A percentile compares a stretch with the other conserved stretches of the same genome.
Evolutionary conservation across 1,139 yeast genomes (phyloP).

Genomic region (Yamadazyma taylorii): DNA sequence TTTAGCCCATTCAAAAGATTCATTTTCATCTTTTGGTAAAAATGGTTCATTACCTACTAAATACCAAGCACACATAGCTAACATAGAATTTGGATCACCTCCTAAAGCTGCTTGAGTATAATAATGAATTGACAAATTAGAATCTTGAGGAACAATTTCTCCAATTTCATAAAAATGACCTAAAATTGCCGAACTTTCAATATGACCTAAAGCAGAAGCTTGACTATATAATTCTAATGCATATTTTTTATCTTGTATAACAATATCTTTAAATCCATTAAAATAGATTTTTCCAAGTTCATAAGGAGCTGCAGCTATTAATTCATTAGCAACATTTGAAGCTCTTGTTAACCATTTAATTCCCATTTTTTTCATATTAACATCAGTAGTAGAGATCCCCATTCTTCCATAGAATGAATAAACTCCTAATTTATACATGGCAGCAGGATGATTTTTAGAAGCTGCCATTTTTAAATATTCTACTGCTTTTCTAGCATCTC

Average conservation of each 20-base stretch:
- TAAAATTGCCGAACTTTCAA: conserved; percentile 73
- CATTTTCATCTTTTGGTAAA: conserved; percentile 73
- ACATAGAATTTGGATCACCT: conserved; percentile 88
- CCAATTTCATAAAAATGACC: conserved; percentile 89
- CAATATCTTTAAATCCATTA: conserved; percentile 81
- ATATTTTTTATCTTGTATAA: conserved; percentile 79
- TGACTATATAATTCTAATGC: conserved; percentile 85
- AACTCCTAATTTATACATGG: conserved; percentile 88
- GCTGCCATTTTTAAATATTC: conserved; percentile 89
- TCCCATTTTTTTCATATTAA: conserved; percentile 78
- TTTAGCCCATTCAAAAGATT: conserved; percentile 93
- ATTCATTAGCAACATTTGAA: conserved; percentile 76
- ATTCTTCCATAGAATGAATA: conserved; percentile 81
- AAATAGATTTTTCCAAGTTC: conserved; percentile 87
- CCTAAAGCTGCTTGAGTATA: conserved; percentile 88
- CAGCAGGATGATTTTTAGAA: conserved; percentile 88
- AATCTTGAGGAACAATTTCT: conserved; percentile 74
- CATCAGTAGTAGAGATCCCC: conserved; percentile 67
- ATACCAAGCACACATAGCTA: conserved; percentile 96
- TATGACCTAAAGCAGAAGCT: conserved; percentile 87
- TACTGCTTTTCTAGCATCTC: conserved; percentile 84
- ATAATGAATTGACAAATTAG: conserved; percentile 85
- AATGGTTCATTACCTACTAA: conserved; percentile 86
- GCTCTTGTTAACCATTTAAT: conserved; percentile 93
- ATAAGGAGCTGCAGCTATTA: conserved; percentile 89